A percentile compares a stretch with the other conserved stretches of the same genome.
Evolutionary conservation across 2,329 filamentous ascomycete species (phyloP).

Genomic region (Podosphaera xanthii): DNA sequence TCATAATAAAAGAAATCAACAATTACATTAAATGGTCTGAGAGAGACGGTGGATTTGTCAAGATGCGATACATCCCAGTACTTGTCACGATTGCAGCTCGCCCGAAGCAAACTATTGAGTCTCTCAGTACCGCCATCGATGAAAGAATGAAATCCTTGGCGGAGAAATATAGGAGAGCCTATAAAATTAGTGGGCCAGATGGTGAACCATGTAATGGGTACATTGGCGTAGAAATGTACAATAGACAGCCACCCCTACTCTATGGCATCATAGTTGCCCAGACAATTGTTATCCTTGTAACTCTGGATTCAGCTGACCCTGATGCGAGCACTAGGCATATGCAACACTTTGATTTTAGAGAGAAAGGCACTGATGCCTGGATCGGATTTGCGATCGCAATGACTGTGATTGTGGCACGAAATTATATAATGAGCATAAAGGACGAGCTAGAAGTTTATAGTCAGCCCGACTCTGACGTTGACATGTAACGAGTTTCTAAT

Average conservation of each 20-base stretch:
- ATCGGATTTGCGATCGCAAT: slow-evolving; percentile 17
- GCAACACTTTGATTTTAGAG: slow-evolving; percentile 13
- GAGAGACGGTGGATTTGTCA: slow-evolving; percentile 14
- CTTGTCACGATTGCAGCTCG: slow-evolving; percentile 8
- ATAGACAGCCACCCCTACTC: slow-evolving; percentile 12
- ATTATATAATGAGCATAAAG: slow-evolving; percentile 14
- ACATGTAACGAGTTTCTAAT: slow-evolving; percentile 3
- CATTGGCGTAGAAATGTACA: slow-evolving; percentile 9
- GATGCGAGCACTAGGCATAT: slow-evolving; percentile 11
- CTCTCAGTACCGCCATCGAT: slow-evolving; percentile 8
- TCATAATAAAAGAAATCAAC: slow-evolving; percentile 14
- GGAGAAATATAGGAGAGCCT: slow-evolving; percentile 9
- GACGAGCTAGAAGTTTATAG: slow-evolving; percentile 12
- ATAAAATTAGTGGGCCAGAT: slow-evolving; percentile 3
- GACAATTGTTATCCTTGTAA: slow-evolving; percentile 12
- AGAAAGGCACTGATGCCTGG: slow-evolving; percentile 15
- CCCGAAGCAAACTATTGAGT: slow-evolving; percentile 6
- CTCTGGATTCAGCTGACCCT: slow-evolving; percentile 13
- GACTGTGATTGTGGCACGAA: slow-evolving; percentile 12
- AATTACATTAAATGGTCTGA: slow-evolving; percentile 17
- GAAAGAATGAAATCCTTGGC: slow-evolving; percentile 13
- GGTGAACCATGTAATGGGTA: slow-evolving; percentile 6
- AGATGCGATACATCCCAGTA: slow-evolving; percentile 14
- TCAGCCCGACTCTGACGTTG: slow-evolving; percentile 8
- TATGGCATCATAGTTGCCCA: slow-evolving; percentile 16